Evolutionary conservation across 345 rosid genomes (phyloP).

Genomic region (Lepidium africanum): DNA sequence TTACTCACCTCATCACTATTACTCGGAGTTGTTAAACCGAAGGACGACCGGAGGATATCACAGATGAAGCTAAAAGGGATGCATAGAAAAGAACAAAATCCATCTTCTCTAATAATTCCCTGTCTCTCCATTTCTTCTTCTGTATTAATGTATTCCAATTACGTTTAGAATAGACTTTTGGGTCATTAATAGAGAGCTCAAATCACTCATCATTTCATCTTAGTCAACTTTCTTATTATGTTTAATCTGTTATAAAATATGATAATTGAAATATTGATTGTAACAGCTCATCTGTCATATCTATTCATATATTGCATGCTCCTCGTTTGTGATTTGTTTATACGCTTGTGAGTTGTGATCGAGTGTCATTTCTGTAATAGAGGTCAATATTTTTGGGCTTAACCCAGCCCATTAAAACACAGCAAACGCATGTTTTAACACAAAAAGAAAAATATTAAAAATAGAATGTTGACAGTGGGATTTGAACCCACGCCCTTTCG

Average conservation of each 20-base stretch:
- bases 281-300: not conserved
- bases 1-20: not conserved
- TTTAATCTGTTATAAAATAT: not conserved
- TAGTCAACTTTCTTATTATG: conserved; percentile 15
- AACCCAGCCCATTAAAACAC: no score
- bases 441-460: no score
- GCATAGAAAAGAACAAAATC: conserved; percentile 1
- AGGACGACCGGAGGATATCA: not conserved
- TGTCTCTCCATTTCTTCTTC: not conserved
- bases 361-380: no score
- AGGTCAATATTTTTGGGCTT: no score
- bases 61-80: conserved; percentile 4
- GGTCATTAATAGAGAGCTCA: conserved; percentile 6
- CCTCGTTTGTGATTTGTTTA: not conserved
- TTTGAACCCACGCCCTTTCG: conserved; percentile 98
- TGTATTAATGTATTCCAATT: no score
- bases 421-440: no score
- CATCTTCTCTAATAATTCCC: not conserved
- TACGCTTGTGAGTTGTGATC: no score
- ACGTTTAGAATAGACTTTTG: not conserved
- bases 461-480: conserved; percentile 61
- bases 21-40: not conserved
- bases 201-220: not conserved
- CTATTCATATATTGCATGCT: conserved; percentile 4
- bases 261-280: not conserved